Percentiles rank a stretch among this genome's conserved stretches.
Evolutionary conservation across 169 alveolate species (phyloP).

Genomic region (Condylostoma magnum): DNA sequence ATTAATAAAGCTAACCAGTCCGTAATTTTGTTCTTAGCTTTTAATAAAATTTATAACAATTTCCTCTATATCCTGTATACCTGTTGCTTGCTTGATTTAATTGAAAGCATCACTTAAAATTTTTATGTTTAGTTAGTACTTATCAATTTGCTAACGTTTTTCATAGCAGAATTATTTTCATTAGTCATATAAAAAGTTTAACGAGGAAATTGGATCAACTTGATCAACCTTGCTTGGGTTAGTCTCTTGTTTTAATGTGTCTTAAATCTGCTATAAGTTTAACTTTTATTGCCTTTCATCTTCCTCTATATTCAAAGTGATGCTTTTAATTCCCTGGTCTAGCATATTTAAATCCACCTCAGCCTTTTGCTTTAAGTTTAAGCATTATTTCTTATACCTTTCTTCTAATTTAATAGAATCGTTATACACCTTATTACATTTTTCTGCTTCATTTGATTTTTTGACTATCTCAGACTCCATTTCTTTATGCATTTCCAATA

Average conservation of each 20-base stretch:
- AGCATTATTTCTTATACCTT: constrained; percentile 50
- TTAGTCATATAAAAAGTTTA: constrained; percentile 58
- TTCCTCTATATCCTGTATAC: constrained; percentile 66
- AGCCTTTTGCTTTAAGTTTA: constrained; percentile 57
- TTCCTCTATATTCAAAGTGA: not conserved
- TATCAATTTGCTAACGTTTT: constrained; percentile 57
- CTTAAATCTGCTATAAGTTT: constrained; percentile 15
- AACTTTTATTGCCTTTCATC: not conserved
- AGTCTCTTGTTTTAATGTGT: constrained; percentile 24
- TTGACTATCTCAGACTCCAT: constrained; percentile 43
- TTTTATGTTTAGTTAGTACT: constrained; percentile 57
- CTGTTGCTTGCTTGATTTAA: constrained; percentile 65
- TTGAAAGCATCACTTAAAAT: constrained; percentile 73
- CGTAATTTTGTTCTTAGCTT: constrained; percentile 71
- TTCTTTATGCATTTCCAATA: constrained; percentile 32
- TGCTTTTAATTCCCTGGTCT: not conserved
- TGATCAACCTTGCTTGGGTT: constrained; percentile 34
- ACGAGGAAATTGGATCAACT: constrained; percentile 35
- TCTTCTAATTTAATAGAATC: constrained; percentile 37
- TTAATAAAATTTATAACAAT: constrained; percentile 75
- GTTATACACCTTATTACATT: constrained; percentile 32
- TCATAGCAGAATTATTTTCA: constrained; percentile 58
- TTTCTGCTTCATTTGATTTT: constrained; percentile 41
- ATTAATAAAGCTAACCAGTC: constrained; percentile 63
- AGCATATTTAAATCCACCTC: constrained; percentile 51